Base-by-base conservation (phyloP, 179 eudicot genomes). In the Heliamphora pulchella region DNA sequence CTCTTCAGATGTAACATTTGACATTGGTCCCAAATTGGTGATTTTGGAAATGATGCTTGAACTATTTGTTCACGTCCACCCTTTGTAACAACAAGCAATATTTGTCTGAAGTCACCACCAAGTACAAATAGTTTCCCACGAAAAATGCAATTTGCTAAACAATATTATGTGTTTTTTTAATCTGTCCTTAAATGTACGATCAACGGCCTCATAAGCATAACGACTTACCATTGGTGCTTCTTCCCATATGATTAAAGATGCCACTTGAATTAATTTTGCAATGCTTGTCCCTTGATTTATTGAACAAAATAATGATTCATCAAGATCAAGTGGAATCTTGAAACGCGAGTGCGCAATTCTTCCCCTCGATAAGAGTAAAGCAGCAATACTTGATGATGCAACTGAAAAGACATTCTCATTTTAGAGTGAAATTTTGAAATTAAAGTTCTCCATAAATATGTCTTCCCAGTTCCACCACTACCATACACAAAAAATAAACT, bases 81-180 rank as follows among this genome's bases (percentile, higher is more conserved):
- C 18, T 78, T 74, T 0, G 63, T 63, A 17, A 82, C 54, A 44
- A 77, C 82, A 0, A 55, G 80, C 2, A 80, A n/a, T 0, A 44
- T 75, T 68, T 85, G 76, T 0, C 81, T 14, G 43, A 85, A 85
- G 31, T 81, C 83, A 18, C 84, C 87, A 6, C 83, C 81, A 57
- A 82, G 74, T 0, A 82, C 77, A 59, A 82, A 10, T 7, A 69
- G 46, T 20, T 77, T 82, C 0, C 48, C 71, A 9, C 71, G 46
- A 13, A 39, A 67, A 39, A 67, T 1, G 17, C 1, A 15, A 0
- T 5, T 0, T 0, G 8, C 39, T 6, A 9, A 5, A 13, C 31
- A 61, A 59, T 13, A 17, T 17, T 17, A 2, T 2, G 22, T 61
- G 17, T 13, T 6, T 63, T 63, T 2, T 48, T 41, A 67, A 43